Evolutionary conservation across 805 yeast genomes (phyloP).

Genomic region (Tetrapisispora iriomotensis): DNA sequence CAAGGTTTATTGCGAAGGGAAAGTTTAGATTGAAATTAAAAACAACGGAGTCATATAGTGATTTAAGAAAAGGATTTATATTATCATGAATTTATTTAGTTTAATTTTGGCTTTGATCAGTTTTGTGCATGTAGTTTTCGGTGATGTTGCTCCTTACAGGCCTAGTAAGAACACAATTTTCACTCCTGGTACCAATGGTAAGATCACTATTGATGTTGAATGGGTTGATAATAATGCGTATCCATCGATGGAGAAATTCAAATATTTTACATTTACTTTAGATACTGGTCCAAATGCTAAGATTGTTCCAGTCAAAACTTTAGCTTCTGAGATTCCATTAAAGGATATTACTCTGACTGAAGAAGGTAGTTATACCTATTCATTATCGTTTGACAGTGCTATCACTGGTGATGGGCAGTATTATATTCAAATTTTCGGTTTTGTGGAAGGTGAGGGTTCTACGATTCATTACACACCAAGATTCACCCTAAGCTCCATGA

Average conservation of each 20-base stretch:
- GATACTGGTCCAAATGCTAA: conserved; percentile 57
- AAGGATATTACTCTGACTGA: conserved; percentile 16
- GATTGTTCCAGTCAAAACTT: conserved; percentile 33
- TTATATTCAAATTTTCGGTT: conserved; percentile 59
- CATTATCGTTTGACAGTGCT: conserved; percentile 35
- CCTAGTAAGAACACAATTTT: conserved; percentile 18
- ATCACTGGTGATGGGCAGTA: conserved; percentile 56
- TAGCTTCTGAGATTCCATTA: conserved; percentile 26
- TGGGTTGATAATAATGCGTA: conserved; percentile 50
- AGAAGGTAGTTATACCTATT: conserved; percentile 28
- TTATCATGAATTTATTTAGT: not conserved
- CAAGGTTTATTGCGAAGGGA: too few relatives aligned
- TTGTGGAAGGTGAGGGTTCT: conserved; percentile 28
- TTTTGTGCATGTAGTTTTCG: conserved; percentile 12
- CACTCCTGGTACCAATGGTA: conserved; percentile 21
- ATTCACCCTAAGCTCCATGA: conserved; percentile 60
- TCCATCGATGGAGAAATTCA: conserved; percentile 39
- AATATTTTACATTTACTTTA: conserved; percentile 41
- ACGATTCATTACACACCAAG: conserved; percentile 62
- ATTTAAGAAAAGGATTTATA: too few relatives aligned
- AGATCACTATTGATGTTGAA: conserved; percentile 22
- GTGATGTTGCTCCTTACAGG: conserved; percentile 19
- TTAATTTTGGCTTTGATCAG: not conserved
- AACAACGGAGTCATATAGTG: too few relatives aligned
- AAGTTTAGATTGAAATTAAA: too few relatives aligned